These are phyloP conservation scores for Cryptosporidium canis DNA, from an alignment of 169 alveolate genomes.

Conservation along the genomic window DNA sequence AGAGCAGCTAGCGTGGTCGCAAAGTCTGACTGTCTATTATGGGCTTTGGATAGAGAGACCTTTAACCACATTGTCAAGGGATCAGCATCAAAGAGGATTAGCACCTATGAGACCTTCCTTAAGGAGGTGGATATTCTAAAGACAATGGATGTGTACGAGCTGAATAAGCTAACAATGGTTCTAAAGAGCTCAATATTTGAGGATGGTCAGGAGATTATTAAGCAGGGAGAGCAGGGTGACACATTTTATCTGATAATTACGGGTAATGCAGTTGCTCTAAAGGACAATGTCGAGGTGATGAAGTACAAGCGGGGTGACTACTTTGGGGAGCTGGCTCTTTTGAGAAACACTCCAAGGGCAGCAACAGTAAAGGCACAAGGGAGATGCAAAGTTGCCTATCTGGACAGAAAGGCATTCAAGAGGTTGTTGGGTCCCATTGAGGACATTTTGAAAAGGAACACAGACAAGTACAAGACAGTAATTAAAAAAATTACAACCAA, in stretches of 20 bases:
- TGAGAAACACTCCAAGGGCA: conserved; percentile 93
- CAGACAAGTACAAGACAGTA: conserved; percentile 88
- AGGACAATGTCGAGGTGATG: conserved; percentile 88
- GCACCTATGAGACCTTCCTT: conserved; percentile 90
- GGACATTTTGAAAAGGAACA: conserved; percentile 90
- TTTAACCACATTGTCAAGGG: conserved; percentile 94
- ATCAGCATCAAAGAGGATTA: conserved; percentile 92
- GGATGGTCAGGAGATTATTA: conserved; percentile 90
- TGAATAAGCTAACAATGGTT: conserved; percentile 92
- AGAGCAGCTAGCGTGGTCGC: conserved; percentile 96
- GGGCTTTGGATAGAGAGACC: conserved; percentile 93
- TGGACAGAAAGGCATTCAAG: conserved; percentile 93
- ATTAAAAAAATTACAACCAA: conserved; percentile 44
- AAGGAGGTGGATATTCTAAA: conserved; percentile 87
- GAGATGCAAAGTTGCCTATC: conserved; percentile 83
- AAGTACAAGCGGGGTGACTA: conserved; percentile 91
- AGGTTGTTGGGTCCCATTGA: conserved; percentile 95
- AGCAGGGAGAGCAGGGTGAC: conserved; percentile 95
- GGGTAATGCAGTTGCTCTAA: conserved; percentile 93
- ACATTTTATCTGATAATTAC: conserved; percentile 91
- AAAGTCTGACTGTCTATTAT: conserved; percentile 85
- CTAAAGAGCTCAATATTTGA: conserved; percentile 84
- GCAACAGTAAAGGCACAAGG: conserved; percentile 92
- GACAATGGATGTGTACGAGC: conserved; percentile 92
- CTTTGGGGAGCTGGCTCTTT: conserved; percentile 97